Base-by-base conservation (phyloP, 495 filamentous ascomycete genomes). In the Penicillium longicatenatum region DNA sequence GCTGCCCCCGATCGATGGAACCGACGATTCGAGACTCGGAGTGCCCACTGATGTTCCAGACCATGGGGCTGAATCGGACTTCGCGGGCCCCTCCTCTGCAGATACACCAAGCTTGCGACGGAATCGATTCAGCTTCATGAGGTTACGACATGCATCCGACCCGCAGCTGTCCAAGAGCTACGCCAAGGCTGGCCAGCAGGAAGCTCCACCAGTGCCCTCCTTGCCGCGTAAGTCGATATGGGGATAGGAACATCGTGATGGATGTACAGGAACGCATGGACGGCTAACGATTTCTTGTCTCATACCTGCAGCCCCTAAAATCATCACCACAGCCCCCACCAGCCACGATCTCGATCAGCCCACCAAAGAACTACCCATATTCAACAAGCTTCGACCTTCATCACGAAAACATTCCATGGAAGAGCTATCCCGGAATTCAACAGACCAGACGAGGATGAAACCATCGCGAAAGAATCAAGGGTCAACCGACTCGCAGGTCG, bases 321-420 rank as follows among this genome's bases (percentile, higher is more conserved):
- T 98, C 67, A 93, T 97, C 67, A 96, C 87, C 21, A 98, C 94
- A 12, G 89, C 93, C 24, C 94, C 94, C 7, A 93, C 92, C 1
- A 81, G 87, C 56, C 84, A 93, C 46, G 74, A 77, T 26, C 52
- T 75, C 7, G 80, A 81, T 10, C 67, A 74, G 42, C 75, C 73
- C 11, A 69, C 72, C 10, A 88, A 84, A 69, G 83, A 82, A 61
- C 76, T 81, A 41, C 65, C 55, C 47, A 76, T 68, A 53, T 62
- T 73, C 53, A 70, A 60, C 53, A 71, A 60, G 24, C 58, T 75
- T 52, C 61, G 68, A 12, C 64, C 71, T 0, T 70, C 68, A 6
- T 65, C 65, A 16, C 68, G 70, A 30, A 75, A 74, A 42, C 50
- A 68, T 11, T 73, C 70, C 2, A 68, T 72, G 57, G 75, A 76